These are phyloP conservation scores for Malassezia vespertilionis DNA, from an alignment of 1,284 basidiomycete species.

Conservation along the genomic window DNA sequence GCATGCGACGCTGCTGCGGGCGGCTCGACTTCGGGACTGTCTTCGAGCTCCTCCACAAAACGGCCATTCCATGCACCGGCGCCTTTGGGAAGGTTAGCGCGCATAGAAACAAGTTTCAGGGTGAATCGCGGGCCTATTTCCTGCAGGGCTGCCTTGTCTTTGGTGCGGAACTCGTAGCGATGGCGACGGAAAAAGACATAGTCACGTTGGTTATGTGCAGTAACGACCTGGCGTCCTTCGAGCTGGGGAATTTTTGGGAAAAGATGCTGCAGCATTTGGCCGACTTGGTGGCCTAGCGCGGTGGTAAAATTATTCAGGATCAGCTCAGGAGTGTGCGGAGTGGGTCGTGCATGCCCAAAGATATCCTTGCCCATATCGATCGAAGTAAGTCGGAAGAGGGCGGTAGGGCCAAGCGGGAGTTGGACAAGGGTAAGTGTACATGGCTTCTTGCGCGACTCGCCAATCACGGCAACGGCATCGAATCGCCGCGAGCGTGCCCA, in stretches of 20 bases:
- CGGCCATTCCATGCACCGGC: constrained; percentile 56
- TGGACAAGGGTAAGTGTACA: constrained; percentile 86
- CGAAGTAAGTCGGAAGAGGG: constrained; percentile 89
- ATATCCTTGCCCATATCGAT: constrained; percentile 76
- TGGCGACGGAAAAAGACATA: constrained; percentile 95
- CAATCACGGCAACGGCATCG: constrained; percentile 78
- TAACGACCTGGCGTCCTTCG: constrained; percentile 91
- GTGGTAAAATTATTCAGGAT: constrained; percentile 93
- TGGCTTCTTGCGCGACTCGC: constrained; percentile 64
- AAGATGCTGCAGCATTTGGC: constrained; percentile 83
- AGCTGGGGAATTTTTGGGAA: constrained; percentile 93
- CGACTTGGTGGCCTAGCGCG: constrained; percentile 79
- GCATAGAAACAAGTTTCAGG: constrained; percentile 76
- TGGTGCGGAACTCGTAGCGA: constrained; percentile 81
- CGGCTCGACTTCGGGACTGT: background rate
- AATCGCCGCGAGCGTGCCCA: constrained; percentile 86
- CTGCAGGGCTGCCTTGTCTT: constrained; percentile 71
- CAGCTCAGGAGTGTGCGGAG: constrained; percentile 86
- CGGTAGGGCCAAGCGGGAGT: constrained; percentile 82
- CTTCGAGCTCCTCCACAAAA: constrained; percentile 43
- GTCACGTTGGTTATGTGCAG: constrained; percentile 92
- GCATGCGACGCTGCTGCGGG: no score
- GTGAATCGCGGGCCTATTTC: constrained; percentile 98
- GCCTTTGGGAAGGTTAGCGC: constrained; percentile 67
- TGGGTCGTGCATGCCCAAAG: constrained; percentile 73